Base-by-base conservation (phyloP, 768 basidiomycete species). In the Pisolithus albus region DNA sequence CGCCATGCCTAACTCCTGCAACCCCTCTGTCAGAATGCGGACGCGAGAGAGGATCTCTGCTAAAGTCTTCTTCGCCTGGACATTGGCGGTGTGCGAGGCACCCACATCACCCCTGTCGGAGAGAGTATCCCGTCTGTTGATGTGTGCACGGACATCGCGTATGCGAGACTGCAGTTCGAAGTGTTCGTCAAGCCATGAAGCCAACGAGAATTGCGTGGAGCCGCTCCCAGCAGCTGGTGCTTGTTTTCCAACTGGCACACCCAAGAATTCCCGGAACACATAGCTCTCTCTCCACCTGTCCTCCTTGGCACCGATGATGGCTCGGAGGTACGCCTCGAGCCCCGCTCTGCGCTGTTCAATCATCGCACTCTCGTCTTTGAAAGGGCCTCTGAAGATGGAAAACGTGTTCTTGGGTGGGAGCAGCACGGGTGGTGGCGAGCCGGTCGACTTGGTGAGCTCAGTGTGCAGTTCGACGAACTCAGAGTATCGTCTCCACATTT, bases 171-270 rank as follows among this genome's bases (percentile, higher is more conserved):
- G 88, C 8, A 95, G 69, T 49, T 86, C 83, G 49, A 80, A 70
- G 61, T 93, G 89, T 67, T 96, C 95, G 55, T 93, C 88, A 15
- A 96, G 78, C 94, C 95, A 97, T 40, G 83, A 81, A 8, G 89
- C 72, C 1, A 81, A 75, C 0, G 89, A 87, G 69, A 90, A 90
- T 52, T 80, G 78, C 28, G 65, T 61, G 1, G 69, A 70, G 32
- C 57, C 46, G 43, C 57, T 47, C 60, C 47, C 64, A 52, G 55
- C 56, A 52, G 56, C 54, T 36, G 50, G 54, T 32, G 65, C 73
- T 51, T 80, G 78, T 59, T 75, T 75, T 55, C 84, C 83, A 10
- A 82, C 67, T 34, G 92, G 89, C 28, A 94, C 78, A 26, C 88
- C 87, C 41, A 98, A 80, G 68, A 98, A 98, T 52, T 91, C 84